Evolutionary conservation across 1,284 basidiomycete species (phyloP), one percentile per base, ranked within the genome.

Genomic region (Melampsora larici-populina): DNA sequence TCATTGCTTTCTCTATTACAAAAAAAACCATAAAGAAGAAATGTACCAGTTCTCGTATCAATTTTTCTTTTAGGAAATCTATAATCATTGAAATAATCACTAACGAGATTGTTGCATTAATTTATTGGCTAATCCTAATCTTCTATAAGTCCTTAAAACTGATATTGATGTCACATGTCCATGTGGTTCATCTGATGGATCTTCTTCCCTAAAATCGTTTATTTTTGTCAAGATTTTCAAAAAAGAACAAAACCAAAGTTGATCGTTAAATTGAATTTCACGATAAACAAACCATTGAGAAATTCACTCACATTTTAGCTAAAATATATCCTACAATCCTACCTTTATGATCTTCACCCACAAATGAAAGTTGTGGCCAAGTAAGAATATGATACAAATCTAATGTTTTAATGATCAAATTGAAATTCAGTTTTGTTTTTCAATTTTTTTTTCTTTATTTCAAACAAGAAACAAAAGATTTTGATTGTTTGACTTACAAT

Each of bases 281-380:
- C 40, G 31, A 48, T 70, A 31, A 51, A 64, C 1, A 55, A 2
- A 66, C 11, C 62, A 46, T 1, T 43, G 17, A 36, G 21, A 31
- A 40, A 18, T 7, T 15, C 0, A 62, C 31, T 36, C 62, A 78
- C 95, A 97, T 95, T 84, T 96, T 96, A 0, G 92, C 93, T 15
- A 97, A 86, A 31, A 97, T 94, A 84, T 97, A 97, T 29, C 95
- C 95, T 0, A 98, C 93, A 66, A 97, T 90, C 69, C 92, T 87
- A 0, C 94, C 93, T 82, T 90, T 90, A 79, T 90, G 88, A 82
- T 96, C 93, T 82, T 96, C 93, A 0, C 94, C 95, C 24, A 98
- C 93, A 83, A 92, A 98, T 2, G 93, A 96, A 29, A 97, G 87
- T 80, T 93, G 90, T 0, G 95, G 95, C 95, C 95, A 98, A 11